phyloP scores from a whole-genome alignment of 1,139 yeast genomes.

The Pichia sp. region DNA sequence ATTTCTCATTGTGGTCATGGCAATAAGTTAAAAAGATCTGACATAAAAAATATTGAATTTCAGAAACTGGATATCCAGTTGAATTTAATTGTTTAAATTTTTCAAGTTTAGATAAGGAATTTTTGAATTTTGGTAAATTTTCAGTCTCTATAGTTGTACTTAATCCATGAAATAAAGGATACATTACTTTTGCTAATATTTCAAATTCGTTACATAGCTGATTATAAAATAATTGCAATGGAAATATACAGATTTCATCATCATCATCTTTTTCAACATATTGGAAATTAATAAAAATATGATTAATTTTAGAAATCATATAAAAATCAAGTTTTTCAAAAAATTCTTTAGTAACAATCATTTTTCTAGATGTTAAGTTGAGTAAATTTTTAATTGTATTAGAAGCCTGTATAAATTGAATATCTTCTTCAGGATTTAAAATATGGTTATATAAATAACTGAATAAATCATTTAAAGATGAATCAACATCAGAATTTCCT shows the following conservation, averaged over 20 bases:
- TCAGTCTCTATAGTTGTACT: neutral
- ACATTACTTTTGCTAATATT: neutral
- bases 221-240: neutral
- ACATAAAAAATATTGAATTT: neutral
- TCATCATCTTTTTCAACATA: neutral
- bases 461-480: neutral
- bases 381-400: neutral
- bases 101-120: neutral
- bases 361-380: neutral
- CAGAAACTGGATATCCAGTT: neutral
- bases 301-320: neutral
- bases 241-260: neutral
- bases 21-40: neutral
- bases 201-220: neutral
- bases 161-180: slow-evolving; percentile 2
- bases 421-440: neutral
- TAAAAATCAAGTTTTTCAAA: neutral
- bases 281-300: neutral
- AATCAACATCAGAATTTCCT: neutral
- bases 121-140: neutral
- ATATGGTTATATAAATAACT: neutral
- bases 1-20: neutral
- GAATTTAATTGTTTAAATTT: neutral
- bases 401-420: neutral
- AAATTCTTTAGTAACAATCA: neutral